Conservation (phyloP, 2,329 filamentous ascomycete species). For the Fusarium irregulare region DNA sequence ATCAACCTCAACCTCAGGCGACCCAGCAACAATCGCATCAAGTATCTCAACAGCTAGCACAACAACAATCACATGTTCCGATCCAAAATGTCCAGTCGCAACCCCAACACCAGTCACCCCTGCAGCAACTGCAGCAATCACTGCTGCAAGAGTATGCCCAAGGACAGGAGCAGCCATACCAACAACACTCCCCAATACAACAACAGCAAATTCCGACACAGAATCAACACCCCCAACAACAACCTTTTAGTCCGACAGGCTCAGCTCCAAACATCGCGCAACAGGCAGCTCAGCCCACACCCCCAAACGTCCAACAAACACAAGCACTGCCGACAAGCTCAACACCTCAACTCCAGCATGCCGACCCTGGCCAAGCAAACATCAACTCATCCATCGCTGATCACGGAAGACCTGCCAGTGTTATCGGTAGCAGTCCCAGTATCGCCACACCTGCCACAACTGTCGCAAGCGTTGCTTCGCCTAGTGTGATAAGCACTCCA, state of each 20-base stretch:
- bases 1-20: not conserved
- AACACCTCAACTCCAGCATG: conserved; percentile 1
- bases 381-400: conserved; percentile 5
- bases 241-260: not conserved
- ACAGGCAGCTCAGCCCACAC: conserved; percentile 3
- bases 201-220: conserved; percentile 8
- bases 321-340: conserved; percentile 2
- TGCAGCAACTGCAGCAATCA: not conserved
- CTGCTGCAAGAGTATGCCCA: not conserved
- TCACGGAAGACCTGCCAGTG: conserved; percentile 18
- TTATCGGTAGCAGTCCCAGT: conserved; percentile 22
- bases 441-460: conserved; percentile 24
- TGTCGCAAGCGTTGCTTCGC: conserved; percentile 16
- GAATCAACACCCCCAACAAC: conserved; percentile 16
- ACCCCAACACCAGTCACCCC: not conserved
- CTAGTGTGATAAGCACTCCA: conserved; percentile 11
- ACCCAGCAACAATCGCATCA: not conserved
- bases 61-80: not conserved
- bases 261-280: conserved; percentile 9
- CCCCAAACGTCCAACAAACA: not conserved
- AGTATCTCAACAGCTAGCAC: conserved; percentile 2
- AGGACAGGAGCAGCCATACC: conserved; percentile 1
- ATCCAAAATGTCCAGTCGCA: not conserved
- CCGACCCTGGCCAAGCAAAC: conserved; percentile 11
- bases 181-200: not conserved